Evolutionary conservation across 495 filamentous ascomycete genomes (phyloP), one percentile per base, ranked within the genome.

Genomic region (Podospora didyma): DNA sequence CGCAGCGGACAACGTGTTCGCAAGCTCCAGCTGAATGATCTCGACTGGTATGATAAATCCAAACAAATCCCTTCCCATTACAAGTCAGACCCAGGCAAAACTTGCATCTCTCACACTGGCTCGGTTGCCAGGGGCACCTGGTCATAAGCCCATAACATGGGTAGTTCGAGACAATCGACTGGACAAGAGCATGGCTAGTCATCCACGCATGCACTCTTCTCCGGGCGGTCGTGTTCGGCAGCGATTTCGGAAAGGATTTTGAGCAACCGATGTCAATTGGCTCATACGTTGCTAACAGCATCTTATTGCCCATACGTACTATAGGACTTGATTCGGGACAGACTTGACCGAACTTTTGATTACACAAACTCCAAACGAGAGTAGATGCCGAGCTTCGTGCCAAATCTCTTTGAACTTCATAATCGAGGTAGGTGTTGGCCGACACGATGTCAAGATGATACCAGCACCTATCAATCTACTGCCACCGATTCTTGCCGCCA

Each of bases 11-110:
- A 96, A 69, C 87, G 93, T 14, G 85, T 92, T 35, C 83, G 93
- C 64, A 96, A 96, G 70, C 78, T 98, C 54, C 93, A 97, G 66
- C 82, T 97, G 47, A 96, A 89, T 68, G 94, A 97, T 69, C 89
- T 98, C 69, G 93, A 98, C 70, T 98, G 94, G 94, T 97, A 93
- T 74, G 78, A 53, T 47, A 57, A 53, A 62, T 12, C 48, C 59
- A 57, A 47, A 42, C 46, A 57, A 65, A 34, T n/a, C 17, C n/a
- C 28, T n/a, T 17, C 31, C 44, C 26, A 5, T 34, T 28, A 19
- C 49, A n/a, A 7, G 49, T n/a, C 19, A 17, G 31, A 28, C 31
- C 22, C 49, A 19, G 16, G 31, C 17, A 51, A 54, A 3, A 51
- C 61, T 28, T 28, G 45, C 22, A 48, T 12, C 7, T 9, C 17